Base-by-base conservation (phyloP, 2,329 filamentous ascomycete genomes). In the Parastagonospora avenae region DNA sequence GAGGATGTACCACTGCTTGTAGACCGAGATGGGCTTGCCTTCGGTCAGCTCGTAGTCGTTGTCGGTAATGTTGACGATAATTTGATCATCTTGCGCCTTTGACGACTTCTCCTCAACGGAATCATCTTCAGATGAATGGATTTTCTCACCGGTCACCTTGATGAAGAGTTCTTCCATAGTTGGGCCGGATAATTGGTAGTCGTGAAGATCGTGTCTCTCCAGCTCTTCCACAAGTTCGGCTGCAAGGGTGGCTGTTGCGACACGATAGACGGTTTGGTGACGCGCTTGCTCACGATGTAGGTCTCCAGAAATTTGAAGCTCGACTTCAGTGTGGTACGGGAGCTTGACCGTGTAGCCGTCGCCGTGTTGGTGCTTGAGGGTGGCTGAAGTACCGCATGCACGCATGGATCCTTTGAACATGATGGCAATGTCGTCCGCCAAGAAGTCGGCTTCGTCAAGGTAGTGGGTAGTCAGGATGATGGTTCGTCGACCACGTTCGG, bases 81-180 rank as follows among this genome's bases (percentile, higher is more conserved):
- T 16, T 10, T 40, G 24, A 2, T 42, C 16, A 14, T 48, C 41
- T 38, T 63, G 59, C 5, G 36, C 19, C 8, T 57, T 55, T 2
- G 46, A 40, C 4, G 32, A 36, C 11, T 55, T 16, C 67, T 67
- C 55, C 2, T 72, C 19, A 47, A 52, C 38, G 1, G 79, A 77
- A 0, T 82, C 82, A 1, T 42, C 33, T 19, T 57, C 54, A 4
- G 24, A 9, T 2, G 55, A 35, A 2, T 35, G 28, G 2, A 62
- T 59, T 1, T 48, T 54, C 16, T 95, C 91, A 61, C 92, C 89
- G 0, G 91, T 90, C 19, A 95, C 80, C 61, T 90, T 87, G 16
- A 96, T 75, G 71, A 96, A 96, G 0, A 96, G 90, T 61, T 96
- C 91, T 68, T 96, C 92, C 48, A 96, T 93, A 0, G 90, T 94